A percentile compares a stretch with the other conserved stretches of the same genome.
Conservation (phyloP, 148 eudicot genomes). For the Camellia sinensis region DNA sequence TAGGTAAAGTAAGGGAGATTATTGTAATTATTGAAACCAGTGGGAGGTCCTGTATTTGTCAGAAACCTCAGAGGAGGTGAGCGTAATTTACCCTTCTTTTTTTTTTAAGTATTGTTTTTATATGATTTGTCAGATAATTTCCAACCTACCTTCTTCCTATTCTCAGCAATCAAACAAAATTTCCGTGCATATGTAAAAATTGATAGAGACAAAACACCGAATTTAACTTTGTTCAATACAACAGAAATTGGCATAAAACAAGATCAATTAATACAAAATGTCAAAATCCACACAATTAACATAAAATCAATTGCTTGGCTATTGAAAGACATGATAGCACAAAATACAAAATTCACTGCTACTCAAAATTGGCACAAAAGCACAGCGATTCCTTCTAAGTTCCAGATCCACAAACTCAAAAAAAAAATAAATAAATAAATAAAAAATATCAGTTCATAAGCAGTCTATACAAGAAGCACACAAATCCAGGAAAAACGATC, state of each 20-base stretch:
- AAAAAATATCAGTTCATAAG: background rate
- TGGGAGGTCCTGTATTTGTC: too few species aligned
- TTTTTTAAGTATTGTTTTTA: background rate
- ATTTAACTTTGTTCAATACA: background rate
- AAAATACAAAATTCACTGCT: background rate
- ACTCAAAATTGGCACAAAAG: background rate
- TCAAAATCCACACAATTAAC: background rate
- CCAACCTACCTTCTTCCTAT: background rate
- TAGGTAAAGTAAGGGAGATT: too few species aligned
- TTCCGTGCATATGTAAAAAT: background rate
- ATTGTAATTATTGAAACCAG: too few species aligned
- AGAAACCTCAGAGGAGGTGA: too few species aligned
- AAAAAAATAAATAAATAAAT: background rate
- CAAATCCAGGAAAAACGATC: background rate
- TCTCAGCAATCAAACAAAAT: background rate
- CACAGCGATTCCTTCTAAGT: background rate
- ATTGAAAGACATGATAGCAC: background rate
- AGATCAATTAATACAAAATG: background rate
- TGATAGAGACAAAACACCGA: background rate
- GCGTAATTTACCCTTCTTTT: background rate
- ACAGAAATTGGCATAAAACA: background rate
- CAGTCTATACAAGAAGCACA: background rate
- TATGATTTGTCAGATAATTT: background rate
- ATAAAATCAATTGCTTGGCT: background rate
- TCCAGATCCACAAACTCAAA: background rate